Conservation (phyloP, 2,329 filamentous ascomycete species). For the Ampelomyces quisqualis region DNA sequence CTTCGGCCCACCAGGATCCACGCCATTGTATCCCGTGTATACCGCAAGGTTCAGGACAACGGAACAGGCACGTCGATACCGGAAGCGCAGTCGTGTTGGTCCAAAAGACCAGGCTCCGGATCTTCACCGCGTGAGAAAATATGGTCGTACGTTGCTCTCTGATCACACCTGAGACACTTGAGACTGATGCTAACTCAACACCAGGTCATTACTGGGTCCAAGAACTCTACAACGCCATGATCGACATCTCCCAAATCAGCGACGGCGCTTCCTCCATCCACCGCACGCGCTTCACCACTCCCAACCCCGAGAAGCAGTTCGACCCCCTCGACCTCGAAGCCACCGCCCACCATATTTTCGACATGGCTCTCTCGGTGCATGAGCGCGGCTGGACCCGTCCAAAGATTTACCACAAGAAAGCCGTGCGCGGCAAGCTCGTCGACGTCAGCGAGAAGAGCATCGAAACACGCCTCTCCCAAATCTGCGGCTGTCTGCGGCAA, state of each 20-base stretch:
- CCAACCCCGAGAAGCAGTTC: no score
- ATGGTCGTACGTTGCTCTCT: conserved; percentile 18
- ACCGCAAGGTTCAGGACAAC: conserved; percentile 18
- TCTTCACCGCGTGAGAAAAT: conserved; percentile 21
- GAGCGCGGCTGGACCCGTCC: conserved; percentile 25
- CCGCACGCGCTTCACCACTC: conserved; percentile 18
- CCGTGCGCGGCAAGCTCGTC: conserved; percentile 23
- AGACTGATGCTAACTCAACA: conserved; percentile 1
- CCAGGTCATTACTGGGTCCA: conserved; percentile 35
- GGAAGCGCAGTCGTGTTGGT: conserved; percentile 14
- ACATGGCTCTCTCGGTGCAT: conserved; percentile 27
- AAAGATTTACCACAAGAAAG: conserved; percentile 25
- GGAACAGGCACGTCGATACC: conserved; percentile 20
- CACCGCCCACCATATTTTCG: conserved; percentile 34
- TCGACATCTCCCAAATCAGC: conserved; percentile 19
- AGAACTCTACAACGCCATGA: conserved; percentile 35
- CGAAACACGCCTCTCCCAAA: conserved; percentile 21
- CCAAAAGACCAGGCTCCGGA: conserved; percentile 18
- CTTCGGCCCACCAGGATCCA: background rate
- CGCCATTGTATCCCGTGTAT: conserved; percentile 21
- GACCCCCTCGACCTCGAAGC: conserved; percentile 28
- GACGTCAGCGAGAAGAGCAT: conserved; percentile 19
- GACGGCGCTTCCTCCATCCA: conserved; percentile 21
- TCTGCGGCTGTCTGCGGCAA: conserved; percentile 22
- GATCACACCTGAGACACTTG: background rate